Conservation (phyloP, 495 filamentous ascomycete species). For the Penicillium crystallinum region DNA sequence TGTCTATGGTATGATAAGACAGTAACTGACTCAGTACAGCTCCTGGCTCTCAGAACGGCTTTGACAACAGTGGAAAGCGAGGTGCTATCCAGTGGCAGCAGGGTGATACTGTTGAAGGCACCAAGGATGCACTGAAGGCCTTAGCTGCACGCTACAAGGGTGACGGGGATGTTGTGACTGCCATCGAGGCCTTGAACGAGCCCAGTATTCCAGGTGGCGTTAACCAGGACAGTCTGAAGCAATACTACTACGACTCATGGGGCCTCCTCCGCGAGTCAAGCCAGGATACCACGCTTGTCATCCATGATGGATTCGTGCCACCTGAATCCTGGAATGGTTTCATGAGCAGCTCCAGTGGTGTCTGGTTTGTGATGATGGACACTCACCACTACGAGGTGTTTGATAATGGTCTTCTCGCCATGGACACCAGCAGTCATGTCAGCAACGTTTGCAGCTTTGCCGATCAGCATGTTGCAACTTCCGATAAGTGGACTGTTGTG, state of each 20-base stretch:
- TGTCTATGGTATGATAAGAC: too few species aligned
- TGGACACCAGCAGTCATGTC: conserved; percentile 46
- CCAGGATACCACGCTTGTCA: conserved; percentile 51
- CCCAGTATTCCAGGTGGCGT: conserved; percentile 52
- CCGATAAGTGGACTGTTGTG: conserved; percentile 66
- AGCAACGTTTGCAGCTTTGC: conserved; percentile 46
- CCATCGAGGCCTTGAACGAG: conserved; percentile 72
- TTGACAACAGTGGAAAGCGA: conserved; percentile 67
- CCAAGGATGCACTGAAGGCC: conserved; percentile 51
- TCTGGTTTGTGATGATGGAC: conserved; percentile 62
- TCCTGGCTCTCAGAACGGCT: conserved; percentile 77
- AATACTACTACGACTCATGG: conserved; percentile 63
- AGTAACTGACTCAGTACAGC: conserved; percentile 37
- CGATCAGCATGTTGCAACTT: conserved; percentile 40
- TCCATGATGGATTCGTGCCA: conserved; percentile 66
- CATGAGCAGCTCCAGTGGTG: conserved; percentile 46
- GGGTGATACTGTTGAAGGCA: conserved; percentile 51
- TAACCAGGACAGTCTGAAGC: conserved; percentile 45
- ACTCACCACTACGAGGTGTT: conserved; percentile 69
- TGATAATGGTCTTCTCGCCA: conserved; percentile 49
- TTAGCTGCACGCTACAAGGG: conserved; percentile 55
- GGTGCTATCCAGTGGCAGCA: conserved; percentile 62
- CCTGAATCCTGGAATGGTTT: conserved; percentile 68
- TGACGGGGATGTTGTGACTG: conserved; percentile 60
- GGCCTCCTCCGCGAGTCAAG: conserved; percentile 47